These are phyloP conservation scores for Volvariella surrecta DNA, from an alignment of 1,284 basidiomycete genomes.

Conservation along the genomic window DNA sequence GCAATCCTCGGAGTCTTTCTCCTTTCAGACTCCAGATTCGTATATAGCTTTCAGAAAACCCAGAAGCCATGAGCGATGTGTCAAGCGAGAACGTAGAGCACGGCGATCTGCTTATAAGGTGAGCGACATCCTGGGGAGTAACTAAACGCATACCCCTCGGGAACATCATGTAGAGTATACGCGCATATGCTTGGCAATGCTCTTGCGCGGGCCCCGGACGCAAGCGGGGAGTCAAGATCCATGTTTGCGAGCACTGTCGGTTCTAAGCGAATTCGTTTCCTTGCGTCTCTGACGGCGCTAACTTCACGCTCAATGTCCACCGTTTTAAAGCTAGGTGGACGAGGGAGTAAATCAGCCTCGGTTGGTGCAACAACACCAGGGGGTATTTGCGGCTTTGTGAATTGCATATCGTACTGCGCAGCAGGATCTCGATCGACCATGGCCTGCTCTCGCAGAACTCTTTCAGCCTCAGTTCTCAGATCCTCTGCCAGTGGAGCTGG, in stretches of 20 bases:
- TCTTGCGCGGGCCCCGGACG: slow-evolving; percentile 42
- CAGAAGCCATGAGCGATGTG: slow-evolving; percentile 90
- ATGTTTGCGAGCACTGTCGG: slow-evolving; percentile 51
- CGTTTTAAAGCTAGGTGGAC: slow-evolving; percentile 76
- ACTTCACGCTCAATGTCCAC: slow-evolving; percentile 91
- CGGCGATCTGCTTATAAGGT: slow-evolving; percentile 49
- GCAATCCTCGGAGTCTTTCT: slow-evolving; percentile 74
- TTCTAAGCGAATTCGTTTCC: slow-evolving; percentile 85
- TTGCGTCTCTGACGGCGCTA: slow-evolving; percentile 80
- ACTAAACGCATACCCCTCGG: slow-evolving; percentile 65
- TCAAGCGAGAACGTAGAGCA: slow-evolving; percentile 89
- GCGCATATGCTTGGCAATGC: slow-evolving; percentile 86
- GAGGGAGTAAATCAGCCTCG: slow-evolving; percentile 71
- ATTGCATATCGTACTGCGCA: slow-evolving; percentile 55
- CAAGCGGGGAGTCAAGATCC: slow-evolving; percentile 52
- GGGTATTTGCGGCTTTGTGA: slow-evolving; percentile 34
- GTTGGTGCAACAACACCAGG: slow-evolving; percentile 56
- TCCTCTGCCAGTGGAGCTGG: slow-evolving; percentile 72
- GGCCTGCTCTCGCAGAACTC: slow-evolving; percentile 63
- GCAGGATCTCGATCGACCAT: slow-evolving; percentile 61
- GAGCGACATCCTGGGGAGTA: neutral
- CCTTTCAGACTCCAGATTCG: slow-evolving; percentile 94
- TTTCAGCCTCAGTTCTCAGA: slow-evolving; percentile 71
- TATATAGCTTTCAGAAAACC: slow-evolving; percentile 94
- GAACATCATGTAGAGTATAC: slow-evolving; percentile 87